Evolutionary conservation across 1,139 yeast genomes (phyloP).

Genomic region (Wickerhamomyces sp.): DNA sequence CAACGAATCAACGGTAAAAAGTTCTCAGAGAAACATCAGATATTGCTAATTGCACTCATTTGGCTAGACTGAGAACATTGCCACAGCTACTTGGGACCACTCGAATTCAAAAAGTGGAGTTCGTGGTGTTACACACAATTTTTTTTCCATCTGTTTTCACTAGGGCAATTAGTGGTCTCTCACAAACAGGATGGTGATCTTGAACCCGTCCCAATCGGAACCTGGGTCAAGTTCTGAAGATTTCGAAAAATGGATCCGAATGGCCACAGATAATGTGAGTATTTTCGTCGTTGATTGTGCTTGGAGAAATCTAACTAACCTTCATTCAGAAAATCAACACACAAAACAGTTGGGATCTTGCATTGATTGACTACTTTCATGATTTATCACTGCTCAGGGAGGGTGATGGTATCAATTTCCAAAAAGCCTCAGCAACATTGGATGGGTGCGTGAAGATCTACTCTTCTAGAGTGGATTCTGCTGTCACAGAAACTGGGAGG

Average conservation of each 20-base stretch:
- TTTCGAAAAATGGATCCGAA: slow-evolving; percentile 32
- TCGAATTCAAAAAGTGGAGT: background rate
- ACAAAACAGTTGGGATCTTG: slow-evolving; percentile 74
- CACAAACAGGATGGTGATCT: too few relatives aligned
- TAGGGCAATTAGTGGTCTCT: too few relatives aligned
- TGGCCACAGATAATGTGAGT: slow-evolving; percentile 31
- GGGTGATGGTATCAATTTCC: slow-evolving; percentile 67
- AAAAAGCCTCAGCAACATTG: slow-evolving; percentile 71
- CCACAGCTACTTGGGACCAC: too few relatives aligned
- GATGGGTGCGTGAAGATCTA: slow-evolving; percentile 87
- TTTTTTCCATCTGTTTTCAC: too few relatives aligned
- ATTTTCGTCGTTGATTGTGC: too few relatives aligned
- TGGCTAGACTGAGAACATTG: too few relatives aligned
- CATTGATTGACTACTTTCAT: slow-evolving; percentile 82
- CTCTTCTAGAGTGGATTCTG: slow-evolving; percentile 85
- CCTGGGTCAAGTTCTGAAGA: slow-evolving; percentile 30
- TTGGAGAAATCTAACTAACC: too few relatives aligned
- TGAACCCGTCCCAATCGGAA: background rate
- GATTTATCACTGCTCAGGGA: slow-evolving; percentile 56
- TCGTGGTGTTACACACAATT: background rate
- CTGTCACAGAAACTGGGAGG: slow-evolving; percentile 86
- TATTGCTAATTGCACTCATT: too few relatives aligned
- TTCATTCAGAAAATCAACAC: slow-evolving; percentile 51
- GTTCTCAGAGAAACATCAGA: too few relatives aligned
- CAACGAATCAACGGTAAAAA: too few relatives aligned